Conservation (phyloP, 306 rosid species). For the Quercus rubra region DNA sequence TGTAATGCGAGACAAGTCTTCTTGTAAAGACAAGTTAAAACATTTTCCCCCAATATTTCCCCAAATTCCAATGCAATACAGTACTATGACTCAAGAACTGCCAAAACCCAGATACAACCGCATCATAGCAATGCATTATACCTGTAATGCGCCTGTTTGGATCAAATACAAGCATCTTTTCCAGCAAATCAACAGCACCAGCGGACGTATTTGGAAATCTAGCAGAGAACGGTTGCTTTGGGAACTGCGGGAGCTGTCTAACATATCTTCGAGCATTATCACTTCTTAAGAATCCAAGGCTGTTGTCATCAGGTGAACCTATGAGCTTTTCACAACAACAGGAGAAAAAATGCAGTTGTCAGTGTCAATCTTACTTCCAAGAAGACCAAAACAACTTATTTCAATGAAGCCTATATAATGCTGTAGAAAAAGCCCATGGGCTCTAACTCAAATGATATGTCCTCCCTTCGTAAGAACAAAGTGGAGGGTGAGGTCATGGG, state of each 20-base stretch:
- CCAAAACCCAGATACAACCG: background rate
- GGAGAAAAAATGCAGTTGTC: constrained; percentile 12
- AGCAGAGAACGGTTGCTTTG: constrained; percentile 58
- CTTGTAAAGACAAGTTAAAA: background rate
- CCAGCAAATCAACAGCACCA: constrained; percentile 80
- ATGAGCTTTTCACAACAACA: constrained; percentile 59
- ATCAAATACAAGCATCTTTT: constrained; percentile 96
- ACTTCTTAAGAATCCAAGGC: constrained; percentile 88
- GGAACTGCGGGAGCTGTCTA: constrained; percentile 80
- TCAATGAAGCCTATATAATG: background rate
- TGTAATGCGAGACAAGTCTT: background rate
- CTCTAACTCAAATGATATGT: too few species aligned
- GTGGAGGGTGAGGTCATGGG: too few species aligned
- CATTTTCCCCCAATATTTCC: background rate
- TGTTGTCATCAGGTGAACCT: constrained; percentile 94
- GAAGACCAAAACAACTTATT: background rate
- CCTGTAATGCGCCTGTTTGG: constrained; percentile 92
- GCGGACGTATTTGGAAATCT: constrained; percentile 73
- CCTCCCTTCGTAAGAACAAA: too few species aligned
- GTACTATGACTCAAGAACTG: background rate
- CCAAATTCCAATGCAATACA: constrained; percentile 1
- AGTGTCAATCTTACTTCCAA: constrained; percentile 3
- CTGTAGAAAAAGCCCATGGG: too few species aligned
- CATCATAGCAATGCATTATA: constrained; percentile 24
- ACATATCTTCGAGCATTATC: constrained; percentile 91